Percentiles rank a stretch among this genome's conserved stretches.
Conservation (phyloP, 225 moss, liverwort and hornwort species). For the Takakia lepidozioides region DNA sequence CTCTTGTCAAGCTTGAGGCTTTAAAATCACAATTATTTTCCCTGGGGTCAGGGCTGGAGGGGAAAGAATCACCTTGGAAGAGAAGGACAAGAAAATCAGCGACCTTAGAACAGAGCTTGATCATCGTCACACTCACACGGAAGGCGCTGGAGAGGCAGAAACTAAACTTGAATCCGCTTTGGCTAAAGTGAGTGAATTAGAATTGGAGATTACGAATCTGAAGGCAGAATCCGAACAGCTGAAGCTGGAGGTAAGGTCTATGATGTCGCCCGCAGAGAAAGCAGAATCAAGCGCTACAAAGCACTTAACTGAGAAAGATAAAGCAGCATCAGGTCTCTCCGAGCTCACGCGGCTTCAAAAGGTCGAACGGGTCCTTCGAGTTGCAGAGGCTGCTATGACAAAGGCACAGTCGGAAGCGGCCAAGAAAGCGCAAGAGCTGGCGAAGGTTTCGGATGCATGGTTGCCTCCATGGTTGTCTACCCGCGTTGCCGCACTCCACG, state of each 20-base stretch:
- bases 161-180: slow-evolving; percentile 37
- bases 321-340: slow-evolving; percentile 20
- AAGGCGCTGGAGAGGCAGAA: slow-evolving; percentile 10
- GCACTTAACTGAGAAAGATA: slow-evolving; percentile 46
- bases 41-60: slow-evolving; percentile 24
- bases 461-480: slow-evolving; percentile 73
- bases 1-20: slow-evolving; percentile 30
- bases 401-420: slow-evolving; percentile 59
- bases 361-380: slow-evolving; percentile 49
- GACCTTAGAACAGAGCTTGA: slow-evolving; percentile 27
- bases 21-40: slow-evolving; percentile 22
- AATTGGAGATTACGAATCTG: slow-evolving; percentile 21
- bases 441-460: slow-evolving; percentile 52
- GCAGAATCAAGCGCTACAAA: slow-evolving; percentile 39
- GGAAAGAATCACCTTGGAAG: slow-evolving; percentile 25
- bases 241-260: slow-evolving; percentile 20
- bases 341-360: slow-evolving; percentile 38
- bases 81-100: slow-evolving; percentile 47
- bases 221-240: slow-evolving; percentile 30
- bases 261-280: slow-evolving; percentile 43
- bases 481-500: slow-evolving; percentile 33
- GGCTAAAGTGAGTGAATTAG: slow-evolving; percentile 40
- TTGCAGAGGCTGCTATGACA: slow-evolving; percentile 61
- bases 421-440: slow-evolving; percentile 38
- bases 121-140: slow-evolving; percentile 22